Evolutionary conservation across 305 asterid genomes (phyloP).

Genomic region (Petunia hybrid): DNA sequence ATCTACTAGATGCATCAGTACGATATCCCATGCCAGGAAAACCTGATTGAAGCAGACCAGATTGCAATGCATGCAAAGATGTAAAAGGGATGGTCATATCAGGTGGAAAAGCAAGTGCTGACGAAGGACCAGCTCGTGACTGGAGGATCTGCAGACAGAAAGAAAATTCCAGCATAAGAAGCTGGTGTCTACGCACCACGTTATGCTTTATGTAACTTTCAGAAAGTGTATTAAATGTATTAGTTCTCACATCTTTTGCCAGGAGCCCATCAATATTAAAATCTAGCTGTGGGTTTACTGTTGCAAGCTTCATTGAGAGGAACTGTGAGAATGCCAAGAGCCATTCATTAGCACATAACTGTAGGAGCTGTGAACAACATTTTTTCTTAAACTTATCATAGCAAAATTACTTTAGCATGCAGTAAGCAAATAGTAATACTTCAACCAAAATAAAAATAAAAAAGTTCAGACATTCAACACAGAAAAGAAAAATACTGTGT

Average conservation of each 20-base stretch:
- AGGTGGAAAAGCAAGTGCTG: conserved; percentile 60
- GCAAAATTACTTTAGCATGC: conserved; percentile 15
- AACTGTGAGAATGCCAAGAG: conserved; percentile 58
- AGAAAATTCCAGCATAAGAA: background rate
- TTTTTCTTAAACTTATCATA: background rate
- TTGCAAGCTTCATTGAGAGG: conserved; percentile 96
- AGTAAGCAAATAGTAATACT: background rate
- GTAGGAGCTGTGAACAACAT: background rate
- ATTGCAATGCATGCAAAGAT: conserved; percentile 57
- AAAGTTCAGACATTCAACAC: background rate
- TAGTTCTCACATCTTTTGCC: conserved; percentile 69
- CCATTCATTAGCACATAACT: background rate
- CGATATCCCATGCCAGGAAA: conserved; percentile 53
- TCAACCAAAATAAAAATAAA: no score
- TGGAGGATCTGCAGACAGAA: conserved; percentile 61
- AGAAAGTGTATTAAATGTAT: conserved; percentile 27
- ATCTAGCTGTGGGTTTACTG: conserved; percentile 80
- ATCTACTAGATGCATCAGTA: conserved; percentile 59
- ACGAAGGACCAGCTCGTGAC: conserved; percentile 59
- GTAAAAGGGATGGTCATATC: conserved; percentile 62
- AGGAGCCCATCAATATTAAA: conserved; percentile 76
- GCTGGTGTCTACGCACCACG: background rate
- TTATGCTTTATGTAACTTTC: background rate
- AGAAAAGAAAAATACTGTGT: background rate
- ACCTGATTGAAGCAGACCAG: conserved; percentile 57